Percentiles rank a stretch among this genome's conserved stretches.
phyloP scores from a whole-genome alignment of 2,329 filamentous ascomycete genomes.

The Fusarium sp. region DNA sequence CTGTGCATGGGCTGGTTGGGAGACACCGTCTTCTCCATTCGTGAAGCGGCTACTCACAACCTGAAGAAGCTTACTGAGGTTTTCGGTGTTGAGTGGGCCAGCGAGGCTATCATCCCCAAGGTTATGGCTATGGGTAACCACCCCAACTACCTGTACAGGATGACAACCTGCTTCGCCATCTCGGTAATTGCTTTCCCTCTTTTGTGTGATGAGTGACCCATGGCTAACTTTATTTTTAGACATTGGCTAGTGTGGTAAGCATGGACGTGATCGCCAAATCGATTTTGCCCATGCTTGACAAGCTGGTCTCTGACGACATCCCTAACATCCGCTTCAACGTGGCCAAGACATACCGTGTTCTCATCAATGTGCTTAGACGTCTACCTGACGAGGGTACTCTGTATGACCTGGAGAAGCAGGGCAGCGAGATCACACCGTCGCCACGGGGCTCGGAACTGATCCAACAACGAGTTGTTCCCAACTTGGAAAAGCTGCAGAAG shows the following conservation, averaged over 20 bases:
- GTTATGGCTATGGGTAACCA: constrained; percentile 99
- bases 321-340: constrained; percentile 99
- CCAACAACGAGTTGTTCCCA: constrained; percentile 86
- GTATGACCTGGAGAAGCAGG: constrained; percentile 85
- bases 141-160: constrained; percentile 98
- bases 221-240: constrained; percentile 67
- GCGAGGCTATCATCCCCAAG: constrained; percentile 96
- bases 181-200: constrained; percentile 75
- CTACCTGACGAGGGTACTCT: constrained; percentile 91
- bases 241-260: constrained; percentile 90
- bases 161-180: constrained; percentile 99
- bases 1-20: constrained; percentile 99
- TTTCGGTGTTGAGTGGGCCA: constrained; percentile 98
- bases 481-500: constrained; percentile 93
- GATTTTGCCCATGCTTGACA: constrained; percentile 95
- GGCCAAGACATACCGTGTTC: constrained; percentile 92
- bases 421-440: constrained; percentile 72
- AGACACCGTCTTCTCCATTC: constrained; percentile 98
- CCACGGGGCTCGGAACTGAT: constrained; percentile 83
- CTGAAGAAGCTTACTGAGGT: constrained; percentile 98
- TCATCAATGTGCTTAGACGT: constrained; percentile 92
- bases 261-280: constrained; percentile 93
- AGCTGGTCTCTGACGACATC: constrained; percentile 93
- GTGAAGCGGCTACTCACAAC: constrained; percentile 97
- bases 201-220: neutral